Base-by-base conservation (phyloP, 176 grass and related monocot species). In the Olyra latifolia region DNA sequence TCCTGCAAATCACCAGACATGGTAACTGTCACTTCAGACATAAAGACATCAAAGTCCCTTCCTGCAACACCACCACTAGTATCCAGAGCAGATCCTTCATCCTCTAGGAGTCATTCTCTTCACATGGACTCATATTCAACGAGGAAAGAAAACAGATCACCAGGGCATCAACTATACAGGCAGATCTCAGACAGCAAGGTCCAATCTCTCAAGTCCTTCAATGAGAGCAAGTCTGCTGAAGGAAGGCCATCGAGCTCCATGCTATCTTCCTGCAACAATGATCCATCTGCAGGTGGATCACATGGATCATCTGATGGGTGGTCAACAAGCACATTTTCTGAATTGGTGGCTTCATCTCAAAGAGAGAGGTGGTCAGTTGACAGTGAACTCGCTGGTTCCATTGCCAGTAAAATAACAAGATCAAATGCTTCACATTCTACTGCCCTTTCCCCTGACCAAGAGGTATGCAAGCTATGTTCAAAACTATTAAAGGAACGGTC, bases 311-410 rank as follows among this genome's bases (percentile, higher is more conserved):
- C 91, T 25, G 86, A 93, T 63, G 77, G 77, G 19, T 91, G 91
- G 88, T 97, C 93, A 62, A 89, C 80, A 71, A 69, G 44, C 76
- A 89, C 83, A 67, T 93, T 87, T 69, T 88, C 90, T 79, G 87
- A 93, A 74, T 87, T 87, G 17, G 55, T 93, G 66, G 88, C 72
- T 79, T 82, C 76, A 69, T 86, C 85, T 60, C 86, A 82, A 68
- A 84, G 76, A 79, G 86, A 88, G 62, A 70, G 79, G 70, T 97
- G 85, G 93, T 88, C 75, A 16, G 76, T 91, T 73, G 88, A 93
- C n/a, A 93, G 63, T 75, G 88, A 92, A 45, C 53, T 69, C n/a
- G 22, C 85, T 67, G 86, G 77, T 8, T 76, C 73, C 10, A 48
- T 29, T 49, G 48, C 63, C 56, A 87, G 45, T 87, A 82, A 69